Evolutionary conservation across 441 rosid genomes (phyloP), one percentile per base, ranked within the genome.

Genomic region (Cnidoscolus chayamansa): DNA sequence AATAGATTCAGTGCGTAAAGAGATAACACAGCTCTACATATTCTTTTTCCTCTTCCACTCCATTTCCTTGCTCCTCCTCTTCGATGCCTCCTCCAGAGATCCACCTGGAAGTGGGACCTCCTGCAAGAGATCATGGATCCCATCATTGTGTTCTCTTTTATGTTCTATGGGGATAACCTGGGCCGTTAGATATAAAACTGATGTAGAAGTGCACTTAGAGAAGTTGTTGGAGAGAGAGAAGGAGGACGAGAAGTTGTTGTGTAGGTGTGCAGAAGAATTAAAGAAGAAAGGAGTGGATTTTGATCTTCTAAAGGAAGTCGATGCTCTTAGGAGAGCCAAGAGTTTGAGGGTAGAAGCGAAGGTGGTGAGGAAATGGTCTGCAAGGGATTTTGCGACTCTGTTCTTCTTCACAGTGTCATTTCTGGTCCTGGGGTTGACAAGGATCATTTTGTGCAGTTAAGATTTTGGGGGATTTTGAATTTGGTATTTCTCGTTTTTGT

Each of bases 41-140:
- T 87, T 85, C 87, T 95, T 92, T 88, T 92, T 92, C 82, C 88
- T 95, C 40, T 93, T 92, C 82, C 95, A 93, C 84, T 88, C 98
- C 68, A 78, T 89, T 6, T 77, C 92, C 1, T 82, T 91, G 9
- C 79, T 89, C 25, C 93, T 95, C 67, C 89, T 90, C 84, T 92
- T 90, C 87, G 88, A 82, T 76, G 76, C 86, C 37, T 73, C 87
- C 35, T 59, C 89, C 1, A 9, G 8, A 4, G 73, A 30, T 25
- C 35, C 72, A 10, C 47, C 8, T 0, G 74, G 25, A 25, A n/a
- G 19, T n/a, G 67, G 73, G n/a, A 4, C 84, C 11, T 69, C 65
- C 16, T 79, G 97, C 63, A 80, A 61, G 45, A 79, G 93, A 72
- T 88, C 93, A 0, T 92, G 97, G 97, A 83, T 89, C 60, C 99